A percentile compares a stretch with the other conserved stretches of the same genome.
Evolutionary conservation across 2,329 filamentous ascomycete species (phyloP).

Genomic region (Didymella segeticola): DNA sequence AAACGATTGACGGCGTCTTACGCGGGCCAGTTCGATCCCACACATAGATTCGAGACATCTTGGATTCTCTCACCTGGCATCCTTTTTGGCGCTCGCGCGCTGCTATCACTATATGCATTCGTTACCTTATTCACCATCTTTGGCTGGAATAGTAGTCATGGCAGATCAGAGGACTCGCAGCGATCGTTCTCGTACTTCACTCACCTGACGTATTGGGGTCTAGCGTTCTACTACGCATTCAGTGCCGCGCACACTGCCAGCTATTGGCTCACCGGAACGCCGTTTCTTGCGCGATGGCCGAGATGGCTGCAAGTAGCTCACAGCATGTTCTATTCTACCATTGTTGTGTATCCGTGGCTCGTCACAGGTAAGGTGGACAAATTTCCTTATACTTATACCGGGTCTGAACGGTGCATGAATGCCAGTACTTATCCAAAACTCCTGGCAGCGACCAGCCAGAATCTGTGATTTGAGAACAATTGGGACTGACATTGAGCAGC

Average conservation of each 20-base stretch:
- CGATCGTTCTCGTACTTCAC: constrained; percentile 83
- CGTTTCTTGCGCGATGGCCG: constrained; percentile 49
- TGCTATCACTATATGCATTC: constrained; percentile 70
- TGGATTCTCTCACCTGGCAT: constrained; percentile 75
- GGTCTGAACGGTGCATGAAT: not conserved
- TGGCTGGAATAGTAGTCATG: constrained; percentile 67
- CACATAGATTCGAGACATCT: constrained; percentile 77
- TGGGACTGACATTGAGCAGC: constrained; percentile 39
- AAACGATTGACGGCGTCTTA: constrained; percentile 27
- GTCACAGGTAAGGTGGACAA: constrained; percentile 50
- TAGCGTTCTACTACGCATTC: constrained; percentile 78
- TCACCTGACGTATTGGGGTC: constrained; percentile 79
- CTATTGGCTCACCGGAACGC: constrained; percentile 59
- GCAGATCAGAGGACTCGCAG: constrained; percentile 52
- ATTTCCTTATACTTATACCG: not conserved
- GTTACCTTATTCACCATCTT: constrained; percentile 72
- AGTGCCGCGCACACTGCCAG: constrained; percentile 71
- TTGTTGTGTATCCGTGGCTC: constrained; percentile 52
- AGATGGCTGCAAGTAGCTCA: constrained; percentile 48
- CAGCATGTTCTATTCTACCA: constrained; percentile 51
- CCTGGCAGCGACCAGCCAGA: not conserved
- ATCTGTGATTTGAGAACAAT: not conserved
- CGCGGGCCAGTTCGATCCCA: constrained; percentile 51
- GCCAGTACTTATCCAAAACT: not conserved
- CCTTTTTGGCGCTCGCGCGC: constrained; percentile 65